Evolutionary conservation across 225 moss, liverwort and hornwort species (phyloP).

Genomic region (Polytrichum formosum): DNA sequence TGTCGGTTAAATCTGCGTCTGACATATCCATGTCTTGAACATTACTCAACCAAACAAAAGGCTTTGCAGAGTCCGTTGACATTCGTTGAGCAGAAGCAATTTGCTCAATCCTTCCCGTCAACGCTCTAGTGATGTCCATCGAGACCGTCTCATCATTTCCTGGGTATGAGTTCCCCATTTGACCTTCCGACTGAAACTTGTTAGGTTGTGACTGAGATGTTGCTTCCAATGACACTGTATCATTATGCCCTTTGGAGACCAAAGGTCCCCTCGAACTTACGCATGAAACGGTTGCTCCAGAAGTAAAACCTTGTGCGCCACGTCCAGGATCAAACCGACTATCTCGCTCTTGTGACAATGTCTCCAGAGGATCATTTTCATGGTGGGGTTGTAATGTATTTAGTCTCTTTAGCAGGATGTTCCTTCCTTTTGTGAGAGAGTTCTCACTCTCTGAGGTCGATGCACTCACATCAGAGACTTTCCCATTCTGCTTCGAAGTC

Average conservation of each 20-base stretch:
- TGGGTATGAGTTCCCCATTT: constrained; percentile 11
- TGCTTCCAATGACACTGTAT: neutral
- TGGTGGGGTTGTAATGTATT: too few species aligned
- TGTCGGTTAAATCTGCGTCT: constrained; percentile 32
- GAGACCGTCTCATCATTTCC: constrained; percentile 21
- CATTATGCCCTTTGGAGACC: too few species aligned
- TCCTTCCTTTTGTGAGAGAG: too few species aligned
- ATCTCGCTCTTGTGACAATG: constrained; percentile 5
- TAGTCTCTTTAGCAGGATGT: too few species aligned
- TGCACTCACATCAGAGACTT: too few species aligned
- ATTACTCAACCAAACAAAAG: constrained; percentile 25
- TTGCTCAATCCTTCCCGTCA: constrained; percentile 16
- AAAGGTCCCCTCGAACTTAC: too few species aligned
- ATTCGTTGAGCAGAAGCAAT: constrained; percentile 16
- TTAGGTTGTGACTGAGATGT: constrained; percentile 3
- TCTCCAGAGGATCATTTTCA: constrained; percentile 1
- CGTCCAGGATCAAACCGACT: constrained; percentile 4
- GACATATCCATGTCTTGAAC: constrained; percentile 39
- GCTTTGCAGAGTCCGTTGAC: constrained; percentile 27
- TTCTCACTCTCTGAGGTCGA: too few species aligned
- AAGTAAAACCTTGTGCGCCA: constrained; percentile 1
- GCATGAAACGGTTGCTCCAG: too few species aligned
- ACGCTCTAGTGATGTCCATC: constrained; percentile 41
- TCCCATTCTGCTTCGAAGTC: too few species aligned
- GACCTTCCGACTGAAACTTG: neutral